Percentiles rank a stretch among this genome's conserved stretches.
These are phyloP conservation scores for Areca catechu DNA, from an alignment of 176 grass and related monocot genomes.

Conservation along the genomic window DNA sequence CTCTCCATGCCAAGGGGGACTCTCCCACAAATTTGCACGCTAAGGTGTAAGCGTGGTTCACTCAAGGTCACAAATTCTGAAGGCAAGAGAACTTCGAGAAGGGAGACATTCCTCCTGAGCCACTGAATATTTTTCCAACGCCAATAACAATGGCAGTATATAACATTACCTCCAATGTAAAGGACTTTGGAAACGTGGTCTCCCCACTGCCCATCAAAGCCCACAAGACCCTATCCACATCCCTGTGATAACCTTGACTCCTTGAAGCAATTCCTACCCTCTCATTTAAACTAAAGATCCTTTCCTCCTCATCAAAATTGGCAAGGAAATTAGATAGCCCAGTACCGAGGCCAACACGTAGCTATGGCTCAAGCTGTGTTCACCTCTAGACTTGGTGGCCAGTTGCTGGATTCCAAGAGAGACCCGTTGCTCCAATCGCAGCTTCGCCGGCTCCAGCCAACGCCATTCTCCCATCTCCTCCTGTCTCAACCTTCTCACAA, in stretches of 20 bases:
- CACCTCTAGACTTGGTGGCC: slow-evolving; percentile 43
- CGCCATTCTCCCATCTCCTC: slow-evolving; percentile 23
- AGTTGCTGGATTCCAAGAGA: slow-evolving; percentile 18
- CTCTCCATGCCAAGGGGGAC: too few relatives aligned
- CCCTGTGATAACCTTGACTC: background rate
- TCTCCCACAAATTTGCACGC: too few relatives aligned
- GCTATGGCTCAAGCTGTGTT: slow-evolving; percentile 88
- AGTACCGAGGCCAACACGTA: background rate
- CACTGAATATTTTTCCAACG: background rate
- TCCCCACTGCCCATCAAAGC: background rate
- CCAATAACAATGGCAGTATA: background rate
- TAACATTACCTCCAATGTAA: background rate
- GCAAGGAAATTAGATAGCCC: background rate
- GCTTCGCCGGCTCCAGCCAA: slow-evolving; percentile 11
- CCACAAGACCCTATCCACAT: background rate
- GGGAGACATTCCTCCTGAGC: background rate
- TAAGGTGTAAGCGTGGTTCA: too few relatives aligned
- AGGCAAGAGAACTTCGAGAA: too few relatives aligned
- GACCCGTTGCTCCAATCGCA: slow-evolving; percentile 24
- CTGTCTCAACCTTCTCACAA: background rate
- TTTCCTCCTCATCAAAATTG: too few relatives aligned
- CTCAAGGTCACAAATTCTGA: too few relatives aligned
- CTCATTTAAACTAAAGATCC: background rate
- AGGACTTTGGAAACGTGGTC: background rate
- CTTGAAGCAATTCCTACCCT: background rate